Evolutionary conservation across 192 early-diverging fungal genomes (phyloP), one percentile per base, ranked within the genome.

Genomic region (Backusella luteola): DNA sequence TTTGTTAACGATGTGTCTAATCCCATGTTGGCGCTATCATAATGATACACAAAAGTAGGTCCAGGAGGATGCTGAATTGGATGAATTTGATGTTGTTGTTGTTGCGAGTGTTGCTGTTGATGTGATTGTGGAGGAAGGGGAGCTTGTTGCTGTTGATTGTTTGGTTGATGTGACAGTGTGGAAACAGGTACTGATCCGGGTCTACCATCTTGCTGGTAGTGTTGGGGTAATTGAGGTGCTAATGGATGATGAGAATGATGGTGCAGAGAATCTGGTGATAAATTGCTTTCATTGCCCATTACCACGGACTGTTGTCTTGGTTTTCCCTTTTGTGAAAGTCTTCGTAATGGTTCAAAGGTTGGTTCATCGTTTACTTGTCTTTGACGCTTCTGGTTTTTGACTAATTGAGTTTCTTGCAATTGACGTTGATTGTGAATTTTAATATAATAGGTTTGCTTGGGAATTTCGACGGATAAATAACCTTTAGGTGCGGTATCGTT

Each of bases 391-490:
- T 46, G 66, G 59, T 69, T 76, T 15, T 67, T 67, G 3, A 53
- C 32, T 39, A 70, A 39, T 53, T 76, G 67, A 4, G 66, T 41
- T 26, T 76, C 75, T 41, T 56, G 35, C 6, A 76, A 29, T 76
- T 66, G 23, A 17, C 68, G 66, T 15, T 74, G 78, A 69, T 17
- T 79, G 38, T 79, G 78, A 11, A 79, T 32, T 44, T 79, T 79
- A 9, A 74, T 44, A 70, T 69, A 75, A 74, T 79, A 79, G 1
- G 39, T 36, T 26, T 79, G 73, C 34, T 70, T 67, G 23, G 78
- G 78, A 38, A 79, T 69, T 7, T 67, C 67, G 5, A 79, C 53
- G 9, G 73, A 34, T 26, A 68, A 38, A 70, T 71, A 79, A 9
- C 78, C 78, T 66, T 71, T 79, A 8, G 56, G 56, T 63, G 56